These are phyloP conservation scores for Dendrobium nobile DNA, from an alignment of 106 monocot species.

Conservation along the genomic window DNA sequence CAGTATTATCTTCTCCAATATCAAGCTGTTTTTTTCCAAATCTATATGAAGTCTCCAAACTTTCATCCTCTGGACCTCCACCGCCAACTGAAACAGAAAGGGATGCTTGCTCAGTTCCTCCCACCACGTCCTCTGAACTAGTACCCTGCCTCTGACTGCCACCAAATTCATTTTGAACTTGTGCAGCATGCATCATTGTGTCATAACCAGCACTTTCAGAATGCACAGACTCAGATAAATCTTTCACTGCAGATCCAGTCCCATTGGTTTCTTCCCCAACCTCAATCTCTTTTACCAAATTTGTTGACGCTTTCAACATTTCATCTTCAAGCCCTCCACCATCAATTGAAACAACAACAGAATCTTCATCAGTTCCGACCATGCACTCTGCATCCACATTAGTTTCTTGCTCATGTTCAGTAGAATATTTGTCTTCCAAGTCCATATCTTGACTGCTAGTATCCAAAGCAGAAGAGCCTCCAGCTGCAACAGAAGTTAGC, in stretches of 20 bases:
- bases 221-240: neutral
- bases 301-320: neutral
- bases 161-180: neutral
- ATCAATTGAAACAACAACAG: neutral
- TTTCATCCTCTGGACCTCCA: neutral
- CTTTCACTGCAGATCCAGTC: neutral
- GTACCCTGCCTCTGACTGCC: neutral
- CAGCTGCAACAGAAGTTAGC: neutral
- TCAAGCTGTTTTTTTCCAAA: neutral
- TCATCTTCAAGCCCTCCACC: neutral
- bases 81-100: neutral
- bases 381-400: neutral
- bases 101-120: neutral
- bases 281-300: neutral
- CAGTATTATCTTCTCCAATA: neutral
- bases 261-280: neutral
- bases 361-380: neutral
- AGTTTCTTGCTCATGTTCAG: neutral
- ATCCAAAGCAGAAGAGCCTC: neutral
- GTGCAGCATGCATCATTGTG: neutral
- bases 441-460: conserved; percentile 2
- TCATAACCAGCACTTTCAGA: neutral
- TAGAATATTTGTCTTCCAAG: conserved; percentile 2
- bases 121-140: neutral
- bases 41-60: neutral